Evolutionary conservation across 2,329 filamentous ascomycete species (phyloP).

Genomic region (Sarocladiaceae sp.): DNA sequence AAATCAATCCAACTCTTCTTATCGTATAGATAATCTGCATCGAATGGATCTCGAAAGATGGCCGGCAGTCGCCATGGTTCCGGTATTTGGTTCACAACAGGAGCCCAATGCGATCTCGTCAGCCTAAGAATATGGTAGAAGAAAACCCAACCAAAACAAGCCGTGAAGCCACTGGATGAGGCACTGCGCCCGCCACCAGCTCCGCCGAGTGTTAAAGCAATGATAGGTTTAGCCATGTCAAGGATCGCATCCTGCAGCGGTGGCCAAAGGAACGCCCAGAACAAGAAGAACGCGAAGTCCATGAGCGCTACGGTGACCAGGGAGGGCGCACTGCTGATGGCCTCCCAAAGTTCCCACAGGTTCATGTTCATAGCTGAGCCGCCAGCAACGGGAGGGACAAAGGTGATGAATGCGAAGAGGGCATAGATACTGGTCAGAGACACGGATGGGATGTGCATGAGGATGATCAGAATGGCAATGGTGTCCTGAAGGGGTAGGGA

Average conservation of each 20-base stretch:
- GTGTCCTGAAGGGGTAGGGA: constrained; percentile 92
- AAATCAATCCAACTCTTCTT: constrained; percentile 59
- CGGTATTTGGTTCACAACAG: constrained; percentile 40
- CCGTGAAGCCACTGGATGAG: constrained; percentile 66
- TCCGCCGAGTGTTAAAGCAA: constrained; percentile 84
- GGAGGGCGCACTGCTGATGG: constrained; percentile 79
- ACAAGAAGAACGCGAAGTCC: constrained; percentile 75
- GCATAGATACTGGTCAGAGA: constrained; percentile 86
- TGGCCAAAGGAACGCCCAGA: constrained; percentile 85
- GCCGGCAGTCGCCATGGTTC: constrained; percentile 41
- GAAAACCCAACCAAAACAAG: constrained; percentile 65
- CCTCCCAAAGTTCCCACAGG: constrained; percentile 87
- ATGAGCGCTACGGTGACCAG: constrained; percentile 79
- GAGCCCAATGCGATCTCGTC: constrained; percentile 44
- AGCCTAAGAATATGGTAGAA: constrained; percentile 48
- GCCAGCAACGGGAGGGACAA: constrained; percentile 77
- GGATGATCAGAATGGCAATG: constrained; percentile 91
- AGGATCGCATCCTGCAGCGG: constrained; percentile 84
- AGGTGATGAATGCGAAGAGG: constrained; percentile 87
- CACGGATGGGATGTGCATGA: constrained; percentile 87
- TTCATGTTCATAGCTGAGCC: constrained; percentile 76
- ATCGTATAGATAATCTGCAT: constrained; percentile 46
- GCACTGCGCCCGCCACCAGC: constrained; percentile 66
- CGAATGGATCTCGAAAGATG: constrained; percentile 43
- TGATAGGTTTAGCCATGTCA: constrained; percentile 88